These are phyloP conservation scores for Candida krabiensis DNA, from an alignment of 805 yeast genomes.

Conservation along the genomic window DNA sequence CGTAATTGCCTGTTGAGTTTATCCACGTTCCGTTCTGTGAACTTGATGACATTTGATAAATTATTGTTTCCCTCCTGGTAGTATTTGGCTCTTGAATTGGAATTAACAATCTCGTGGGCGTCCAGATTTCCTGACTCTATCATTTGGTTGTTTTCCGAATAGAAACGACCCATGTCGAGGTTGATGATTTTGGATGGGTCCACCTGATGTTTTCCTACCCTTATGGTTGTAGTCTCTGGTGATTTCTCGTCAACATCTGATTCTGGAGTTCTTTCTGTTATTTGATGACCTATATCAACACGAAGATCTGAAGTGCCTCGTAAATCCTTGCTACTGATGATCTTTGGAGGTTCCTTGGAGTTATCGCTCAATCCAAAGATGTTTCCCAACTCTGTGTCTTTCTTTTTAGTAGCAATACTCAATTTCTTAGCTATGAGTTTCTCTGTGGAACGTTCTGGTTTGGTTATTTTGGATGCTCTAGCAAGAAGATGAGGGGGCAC, in stretches of 20 bases:
- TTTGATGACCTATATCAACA: not conserved
- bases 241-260: not conserved
- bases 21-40: slow-evolving; percentile 29
- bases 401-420: not conserved
- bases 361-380: slow-evolving; percentile 6
- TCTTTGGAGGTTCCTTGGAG: not conserved
- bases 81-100: slow-evolving; percentile 24
- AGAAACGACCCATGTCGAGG: slow-evolving; percentile 38
- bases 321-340: too few relatives aligned
- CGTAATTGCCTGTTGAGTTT: slow-evolving; percentile 23
- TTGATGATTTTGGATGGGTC: slow-evolving; percentile 32
- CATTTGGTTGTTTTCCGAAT: slow-evolving; percentile 32
- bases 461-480: slow-evolving; percentile 6
- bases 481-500: slow-evolving; percentile 18
- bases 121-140: slow-evolving; percentile 35
- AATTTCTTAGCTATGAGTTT: not conserved
- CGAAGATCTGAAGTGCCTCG: too few relatives aligned
- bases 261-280: slow-evolving; percentile 2
- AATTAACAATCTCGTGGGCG: slow-evolving; percentile 16
- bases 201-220: slow-evolving; percentile 5
- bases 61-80: slow-evolving; percentile 34
- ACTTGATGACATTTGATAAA: slow-evolving; percentile 29
- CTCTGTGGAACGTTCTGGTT: slow-evolving; percentile 3
- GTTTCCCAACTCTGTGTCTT: slow-evolving; percentile 6
- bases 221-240: slow-evolving; percentile 1